Evolutionary conservation across 2,329 filamentous ascomycete genomes (phyloP).

Genomic region (Colletotrichum higginsianum): DNA sequence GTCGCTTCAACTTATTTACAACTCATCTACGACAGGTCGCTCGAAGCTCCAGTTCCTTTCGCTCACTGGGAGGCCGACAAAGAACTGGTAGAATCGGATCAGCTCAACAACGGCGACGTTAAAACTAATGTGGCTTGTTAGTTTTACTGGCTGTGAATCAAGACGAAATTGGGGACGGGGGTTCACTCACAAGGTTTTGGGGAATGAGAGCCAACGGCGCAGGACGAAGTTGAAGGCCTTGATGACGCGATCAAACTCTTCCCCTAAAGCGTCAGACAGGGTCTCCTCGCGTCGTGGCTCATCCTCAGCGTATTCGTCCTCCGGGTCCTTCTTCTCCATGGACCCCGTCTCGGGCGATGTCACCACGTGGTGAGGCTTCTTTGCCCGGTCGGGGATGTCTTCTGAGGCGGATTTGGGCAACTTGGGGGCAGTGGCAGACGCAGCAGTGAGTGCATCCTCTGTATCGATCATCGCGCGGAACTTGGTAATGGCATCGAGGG

Average conservation of each 20-base stretch:
- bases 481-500: conserved; percentile 79
- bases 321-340: conserved; percentile 53
- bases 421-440: conserved; percentile 45
- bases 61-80: conserved; percentile 66
- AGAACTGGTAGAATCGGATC: conserved; percentile 64
- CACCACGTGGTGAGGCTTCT: conserved; percentile 61
- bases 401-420: conserved; percentile 41
- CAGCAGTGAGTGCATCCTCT: conserved; percentile 49
- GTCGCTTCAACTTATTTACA: conserved; percentile 51
- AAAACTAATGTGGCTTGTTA: conserved; percentile 52
- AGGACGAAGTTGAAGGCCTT: conserved; percentile 77
- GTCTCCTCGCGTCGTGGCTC: conserved; percentile 53
- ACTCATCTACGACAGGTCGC: conserved; percentile 63
- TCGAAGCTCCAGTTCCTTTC: conserved; percentile 64
- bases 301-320: conserved; percentile 51
- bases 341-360: conserved; percentile 44
- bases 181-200: conserved; percentile 76
- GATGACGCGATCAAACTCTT: conserved; percentile 76
- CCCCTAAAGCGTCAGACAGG: conserved; percentile 70
- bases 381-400: conserved; percentile 54
- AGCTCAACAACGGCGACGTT: conserved; percentile 62
- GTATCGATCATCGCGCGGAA: conserved; percentile 74
- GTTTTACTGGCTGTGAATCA: not conserved
- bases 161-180: not conserved
- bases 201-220: conserved; percentile 78